A percentile compares a stretch with the other conserved stretches of the same genome.
Evolutionary conservation across 2,329 filamentous ascomycete species (phyloP).

Genomic region (Pseudogymnoascus sp.): DNA sequence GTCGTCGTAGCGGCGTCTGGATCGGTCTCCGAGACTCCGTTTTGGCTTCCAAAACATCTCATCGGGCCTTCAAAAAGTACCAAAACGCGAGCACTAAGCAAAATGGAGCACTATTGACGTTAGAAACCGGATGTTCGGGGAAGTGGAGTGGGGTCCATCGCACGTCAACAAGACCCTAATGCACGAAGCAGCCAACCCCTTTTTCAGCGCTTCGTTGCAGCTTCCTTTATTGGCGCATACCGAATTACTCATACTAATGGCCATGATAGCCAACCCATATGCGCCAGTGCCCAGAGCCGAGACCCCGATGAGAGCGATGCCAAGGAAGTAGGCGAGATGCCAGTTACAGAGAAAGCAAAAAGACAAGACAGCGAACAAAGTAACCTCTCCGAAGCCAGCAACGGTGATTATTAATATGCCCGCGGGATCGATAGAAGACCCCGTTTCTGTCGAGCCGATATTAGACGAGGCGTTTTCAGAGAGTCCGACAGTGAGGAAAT

Average conservation of each 20-base stretch:
- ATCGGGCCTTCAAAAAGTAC: background rate
- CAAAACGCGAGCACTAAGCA: background rate
- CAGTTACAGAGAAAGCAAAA: slow-evolving; percentile 6
- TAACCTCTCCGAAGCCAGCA: slow-evolving; percentile 1
- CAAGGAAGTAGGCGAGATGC: slow-evolving; percentile 4
- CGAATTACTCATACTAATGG: slow-evolving; percentile 6
- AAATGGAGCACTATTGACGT: background rate
- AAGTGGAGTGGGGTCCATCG: background rate
- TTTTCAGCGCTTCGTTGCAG: background rate
- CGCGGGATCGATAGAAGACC: background rate
- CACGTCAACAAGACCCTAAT: slow-evolving; percentile 2
- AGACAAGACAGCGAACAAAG: background rate
- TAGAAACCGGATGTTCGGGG: background rate
- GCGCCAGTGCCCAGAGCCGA: slow-evolving; percentile 2
- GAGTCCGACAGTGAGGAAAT: background rate
- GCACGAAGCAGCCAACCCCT: background rate
- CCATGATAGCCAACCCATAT: slow-evolving; percentile 7
- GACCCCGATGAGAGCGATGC: background rate
- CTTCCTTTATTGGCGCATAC: background rate
- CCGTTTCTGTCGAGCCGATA: background rate
- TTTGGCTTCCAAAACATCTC: background rate
- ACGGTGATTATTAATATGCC: background rate
- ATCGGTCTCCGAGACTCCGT: background rate
- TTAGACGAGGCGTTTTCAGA: background rate
- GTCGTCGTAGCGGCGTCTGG: background rate